Conservation (phyloP, 306 rosid species). For the Lithocarpus polystachyus region DNA sequence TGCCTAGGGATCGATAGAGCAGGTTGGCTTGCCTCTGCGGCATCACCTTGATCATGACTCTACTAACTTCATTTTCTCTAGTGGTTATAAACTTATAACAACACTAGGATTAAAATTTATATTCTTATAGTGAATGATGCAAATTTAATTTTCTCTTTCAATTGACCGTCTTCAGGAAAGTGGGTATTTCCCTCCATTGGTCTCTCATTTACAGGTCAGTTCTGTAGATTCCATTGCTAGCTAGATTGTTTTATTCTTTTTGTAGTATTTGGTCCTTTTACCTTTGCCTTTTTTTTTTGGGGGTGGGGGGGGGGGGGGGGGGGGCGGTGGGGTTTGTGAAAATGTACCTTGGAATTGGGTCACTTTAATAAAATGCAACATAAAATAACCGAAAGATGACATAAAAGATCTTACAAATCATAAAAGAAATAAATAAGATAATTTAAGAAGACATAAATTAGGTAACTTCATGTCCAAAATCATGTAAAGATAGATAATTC, state of each 20-base stretch:
- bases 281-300: constrained; percentile 9
- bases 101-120: constrained; percentile 57
- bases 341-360: no score
- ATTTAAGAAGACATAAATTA: no score
- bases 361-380: no score
- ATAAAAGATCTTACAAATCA: no score
- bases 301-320: no score
- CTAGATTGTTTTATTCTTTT: constrained; percentile 59
- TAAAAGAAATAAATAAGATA: no score
- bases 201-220: constrained; percentile 20
- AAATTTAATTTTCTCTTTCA: constrained; percentile 47
- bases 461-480: no score
- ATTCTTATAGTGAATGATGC: constrained; percentile 56
- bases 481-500: no score
- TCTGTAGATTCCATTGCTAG: constrained; percentile 53
- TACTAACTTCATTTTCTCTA: constrained; percentile 64
- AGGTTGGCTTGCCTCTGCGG: constrained; percentile 40
- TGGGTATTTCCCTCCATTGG: constrained; percentile 35
- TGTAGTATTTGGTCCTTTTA: constrained; percentile 51
- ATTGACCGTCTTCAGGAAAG: constrained; percentile 42
- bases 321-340: no score
- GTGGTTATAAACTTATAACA: constrained; percentile 80
- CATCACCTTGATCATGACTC: constrained; percentile 42
- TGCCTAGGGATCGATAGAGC: constrained; percentile 54
- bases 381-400: no score